Percentiles rank a stretch among this genome's conserved stretches.
Evolutionary conservation across 2,329 filamentous ascomycete genomes (phyloP).

Genomic region (Rasamsonia emersonii): DNA sequence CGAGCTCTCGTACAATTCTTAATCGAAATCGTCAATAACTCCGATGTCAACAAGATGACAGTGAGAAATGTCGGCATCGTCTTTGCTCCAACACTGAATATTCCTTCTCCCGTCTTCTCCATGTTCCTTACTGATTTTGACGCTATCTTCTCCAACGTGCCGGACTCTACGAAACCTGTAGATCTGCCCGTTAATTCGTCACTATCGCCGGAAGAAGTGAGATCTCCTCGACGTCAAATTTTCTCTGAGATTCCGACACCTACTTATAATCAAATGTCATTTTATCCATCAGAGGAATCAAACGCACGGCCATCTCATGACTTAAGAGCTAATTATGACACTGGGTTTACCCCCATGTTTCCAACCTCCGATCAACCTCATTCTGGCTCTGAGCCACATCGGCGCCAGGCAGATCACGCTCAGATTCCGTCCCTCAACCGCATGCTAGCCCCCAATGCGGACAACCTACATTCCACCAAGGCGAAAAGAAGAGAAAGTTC

Average conservation of each 20-base stretch:
- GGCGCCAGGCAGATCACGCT: constrained; percentile 14
- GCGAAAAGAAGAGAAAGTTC: constrained; percentile 42
- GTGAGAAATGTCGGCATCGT: constrained; percentile 96
- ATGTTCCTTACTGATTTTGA: constrained; percentile 87
- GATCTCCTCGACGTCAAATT: constrained; percentile 57
- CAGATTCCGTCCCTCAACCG: constrained; percentile 29
- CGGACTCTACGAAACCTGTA: constrained; percentile 33
- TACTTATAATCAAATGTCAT: constrained; percentile 50
- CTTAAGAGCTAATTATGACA: constrained; percentile 33
- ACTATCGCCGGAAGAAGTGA: constrained; percentile 48
- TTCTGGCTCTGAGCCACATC: constrained; percentile 20
- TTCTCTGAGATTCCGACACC: constrained; percentile 59
- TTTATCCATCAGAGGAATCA: constrained; percentile 27
- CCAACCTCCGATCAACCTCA: constrained; percentile 38
- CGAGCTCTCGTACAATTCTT: constrained; percentile 81
- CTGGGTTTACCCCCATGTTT: constrained; percentile 44
- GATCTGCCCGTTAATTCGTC: constrained; percentile 35
- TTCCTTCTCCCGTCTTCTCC: constrained; percentile 88
- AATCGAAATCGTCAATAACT: constrained; percentile 84
- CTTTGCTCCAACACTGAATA: constrained; percentile 94
- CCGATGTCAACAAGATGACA: constrained; percentile 93
- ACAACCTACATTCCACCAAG: constrained; percentile 31
- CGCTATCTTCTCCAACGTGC: constrained; percentile 67
- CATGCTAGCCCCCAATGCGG: constrained; percentile 30
- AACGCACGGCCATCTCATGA: constrained; percentile 16